phyloP scores from a whole-genome alignment of 2,329 filamentous ascomycete species.

The Trichoderma sp. region DNA sequence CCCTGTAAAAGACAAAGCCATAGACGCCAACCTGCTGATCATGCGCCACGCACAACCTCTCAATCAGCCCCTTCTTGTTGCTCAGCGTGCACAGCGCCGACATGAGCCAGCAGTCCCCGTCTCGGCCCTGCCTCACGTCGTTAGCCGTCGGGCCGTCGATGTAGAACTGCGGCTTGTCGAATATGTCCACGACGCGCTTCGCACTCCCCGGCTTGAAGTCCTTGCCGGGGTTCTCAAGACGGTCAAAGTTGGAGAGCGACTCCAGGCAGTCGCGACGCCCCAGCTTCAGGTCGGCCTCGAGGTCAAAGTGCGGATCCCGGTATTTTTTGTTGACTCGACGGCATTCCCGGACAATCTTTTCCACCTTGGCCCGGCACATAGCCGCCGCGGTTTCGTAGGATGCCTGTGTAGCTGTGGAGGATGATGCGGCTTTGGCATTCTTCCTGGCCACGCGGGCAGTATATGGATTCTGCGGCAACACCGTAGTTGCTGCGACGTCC shows the following conservation, averaged over 20 bases:
- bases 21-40: conserved; percentile 78
- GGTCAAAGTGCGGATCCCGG: conserved; percentile 82
- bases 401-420: conserved; percentile 59
- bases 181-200: conserved; percentile 74
- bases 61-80: conserved; percentile 71
- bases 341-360: conserved; percentile 66
- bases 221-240: conserved; percentile 33
- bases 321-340: conserved; percentile 82
- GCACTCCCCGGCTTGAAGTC: conserved; percentile 55
- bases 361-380: conserved; percentile 67
- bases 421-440: conserved; percentile 54
- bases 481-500: conserved; percentile 58
- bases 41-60: conserved; percentile 71
- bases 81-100: conserved; percentile 76
- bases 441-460: conserved; percentile 61
- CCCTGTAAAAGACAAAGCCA: conserved; percentile 81
- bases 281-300: conserved; percentile 73
- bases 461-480: conserved; percentile 70
- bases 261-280: conserved; percentile 54
- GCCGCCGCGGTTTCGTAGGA: conserved; percentile 74
- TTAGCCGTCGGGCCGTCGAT: conserved; percentile 75
- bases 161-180: conserved; percentile 75
- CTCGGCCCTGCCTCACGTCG: conserved; percentile 76
- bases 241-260: conserved; percentile 45
- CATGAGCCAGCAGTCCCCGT: conserved; percentile 86